Evolutionary conservation across 1,139 yeast genomes (phyloP).

Genomic region (Debaryomycetaceae sp.): DNA sequence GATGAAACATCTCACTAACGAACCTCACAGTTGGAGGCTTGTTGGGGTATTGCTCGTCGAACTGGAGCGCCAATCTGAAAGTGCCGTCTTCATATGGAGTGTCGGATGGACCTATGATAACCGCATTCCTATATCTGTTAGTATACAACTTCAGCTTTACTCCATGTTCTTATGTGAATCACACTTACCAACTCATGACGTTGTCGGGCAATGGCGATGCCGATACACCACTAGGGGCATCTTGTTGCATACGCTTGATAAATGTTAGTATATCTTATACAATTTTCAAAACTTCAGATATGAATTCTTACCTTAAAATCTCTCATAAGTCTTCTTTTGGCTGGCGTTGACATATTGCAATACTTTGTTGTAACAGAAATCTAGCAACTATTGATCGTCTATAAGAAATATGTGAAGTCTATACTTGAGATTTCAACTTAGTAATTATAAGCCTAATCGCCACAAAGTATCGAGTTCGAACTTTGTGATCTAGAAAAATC

Average conservation of each 20-base stretch:
- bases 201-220: constrained; percentile 97
- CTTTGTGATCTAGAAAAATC: background rate
- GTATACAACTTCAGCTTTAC: no score
- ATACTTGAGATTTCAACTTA: no score
- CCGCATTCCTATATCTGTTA: constrained; percentile 63
- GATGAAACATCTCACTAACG: constrained; percentile 94
- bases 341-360: constrained; percentile 83
- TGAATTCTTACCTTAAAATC: constrained; percentile 75
- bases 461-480: background rate
- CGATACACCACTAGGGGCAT: constrained; percentile 96
- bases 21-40: constrained; percentile 94
- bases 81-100: constrained; percentile 99
- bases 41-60: constrained; percentile 96
- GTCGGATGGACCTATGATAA: constrained; percentile 95
- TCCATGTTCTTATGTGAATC: no score
- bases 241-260: constrained; percentile 85
- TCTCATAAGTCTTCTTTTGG: constrained; percentile 97
- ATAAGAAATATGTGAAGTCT: no score
- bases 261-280: constrained; percentile 11
- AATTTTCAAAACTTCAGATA: background rate
- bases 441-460: background rate
- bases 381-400: background rate
- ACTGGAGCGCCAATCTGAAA: constrained; percentile 78
- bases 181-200: constrained; percentile 78
- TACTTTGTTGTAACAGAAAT: background rate